A percentile compares a stretch with the other conserved stretches of the same genome.
Conservation (phyloP, 352 stramenopile species). For the Pythium aristosporum region DNA sequence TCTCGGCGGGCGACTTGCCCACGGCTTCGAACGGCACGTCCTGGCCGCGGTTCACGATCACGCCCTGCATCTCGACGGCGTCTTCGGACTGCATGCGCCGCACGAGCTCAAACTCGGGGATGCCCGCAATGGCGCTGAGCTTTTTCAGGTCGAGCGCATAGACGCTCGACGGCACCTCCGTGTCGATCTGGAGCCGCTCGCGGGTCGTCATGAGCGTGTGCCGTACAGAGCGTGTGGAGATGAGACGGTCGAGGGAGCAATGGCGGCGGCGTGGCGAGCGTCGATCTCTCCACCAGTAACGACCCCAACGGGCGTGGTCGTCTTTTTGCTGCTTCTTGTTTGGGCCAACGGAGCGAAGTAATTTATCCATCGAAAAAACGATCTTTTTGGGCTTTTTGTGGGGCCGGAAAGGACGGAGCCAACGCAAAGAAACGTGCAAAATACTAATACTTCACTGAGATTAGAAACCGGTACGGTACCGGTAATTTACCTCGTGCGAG, state of each 20-base stretch:
- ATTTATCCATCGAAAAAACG: conserved; percentile 9
- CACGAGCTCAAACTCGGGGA: conserved; percentile 69
- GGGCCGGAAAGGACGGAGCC: too few relatives aligned
- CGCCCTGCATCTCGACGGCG: conserved; percentile 79
- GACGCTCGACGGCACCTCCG: conserved; percentile 76
- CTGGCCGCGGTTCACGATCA: conserved; percentile 74
- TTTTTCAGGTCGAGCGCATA: conserved; percentile 71
- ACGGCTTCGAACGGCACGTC: conserved; percentile 80
- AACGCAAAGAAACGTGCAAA: too few relatives aligned
- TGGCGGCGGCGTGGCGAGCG: conserved; percentile 8
- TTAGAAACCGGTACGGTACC: background rate
- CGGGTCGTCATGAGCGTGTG: conserved; percentile 12
- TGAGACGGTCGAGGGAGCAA: background rate
- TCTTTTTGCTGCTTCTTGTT: conserved; percentile 1
- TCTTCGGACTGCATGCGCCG: conserved; percentile 70
- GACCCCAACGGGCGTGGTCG: conserved; percentile 8
- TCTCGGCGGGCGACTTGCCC: conserved; percentile 38
- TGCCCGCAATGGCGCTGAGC: conserved; percentile 59
- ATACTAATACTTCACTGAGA: too few relatives aligned
- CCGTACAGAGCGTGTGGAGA: background rate
- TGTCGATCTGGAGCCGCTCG: conserved; percentile 58
- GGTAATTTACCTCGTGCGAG: background rate
- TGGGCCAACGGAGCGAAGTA: conserved; percentile 10
- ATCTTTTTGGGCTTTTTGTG: conserved; percentile 2
- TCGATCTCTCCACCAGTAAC: conserved; percentile 8